Base-by-base conservation (phyloP, 768 basidiomycete genomes). In the Xerocomellus intermedius region DNA sequence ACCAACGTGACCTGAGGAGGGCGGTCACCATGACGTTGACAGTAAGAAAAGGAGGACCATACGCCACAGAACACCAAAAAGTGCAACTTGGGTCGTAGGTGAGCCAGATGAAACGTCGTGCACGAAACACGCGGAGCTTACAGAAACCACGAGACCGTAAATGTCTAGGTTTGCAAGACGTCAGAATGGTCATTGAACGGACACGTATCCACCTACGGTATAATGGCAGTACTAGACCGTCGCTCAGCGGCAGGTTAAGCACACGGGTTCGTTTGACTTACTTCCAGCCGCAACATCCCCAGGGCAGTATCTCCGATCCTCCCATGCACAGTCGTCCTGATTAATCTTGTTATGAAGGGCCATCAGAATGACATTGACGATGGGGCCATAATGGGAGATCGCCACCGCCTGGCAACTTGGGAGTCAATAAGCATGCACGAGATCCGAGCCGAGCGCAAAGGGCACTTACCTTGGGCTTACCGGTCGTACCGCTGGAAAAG, bases 401-500 rank as follows among this genome's bases (percentile, higher is more conserved):
- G 76, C 78, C 17, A 88, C 85, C 10, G 86, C 89, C 85, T 85
- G 33, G 10, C 17, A 32, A 17, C 9, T 28, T 16, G 6, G 26
- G 4, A 0, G 24, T 61, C 45, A 36, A 37, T 17, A n/a, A 1
- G 1, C 44, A n/a, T 19, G 2, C 16, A 22, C 26, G 9, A 9
- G 2, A 26, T 5, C 21, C 28, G 4, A 42, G 14, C 12, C n/a
- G n/a, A n/a, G 17, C 10, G 13, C 26, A 22, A 10, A 17, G 8
- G 30, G 4, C 16, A 4, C 58, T 47, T 14, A 67, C 68, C 55
- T 69, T 67, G 32, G 69, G 75, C 63, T 69, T 73, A 67, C 87
- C 87, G 16, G 88, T 90, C 22, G 87, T 90, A 8, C 87, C 87
- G 57, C 87, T 88, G 1, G 87, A 89, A 60, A 90, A 87, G 49